Conservation (phyloP, 768 basidiomycete genomes). For the Coprinellus aureogranulatus region DNA sequence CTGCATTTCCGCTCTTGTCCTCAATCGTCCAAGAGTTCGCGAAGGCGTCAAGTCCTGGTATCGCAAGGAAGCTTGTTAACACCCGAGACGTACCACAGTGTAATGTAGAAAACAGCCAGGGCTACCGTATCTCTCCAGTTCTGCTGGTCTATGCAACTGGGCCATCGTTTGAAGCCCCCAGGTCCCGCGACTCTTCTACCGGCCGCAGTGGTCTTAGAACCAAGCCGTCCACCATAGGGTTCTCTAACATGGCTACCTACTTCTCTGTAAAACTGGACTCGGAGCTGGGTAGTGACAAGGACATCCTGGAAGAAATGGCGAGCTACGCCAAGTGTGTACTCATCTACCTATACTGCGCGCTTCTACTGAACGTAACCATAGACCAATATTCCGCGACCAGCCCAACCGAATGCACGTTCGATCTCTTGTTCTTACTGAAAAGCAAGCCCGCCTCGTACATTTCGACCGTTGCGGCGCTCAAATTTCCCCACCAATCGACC, state of each 20-base stretch:
- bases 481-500: background rate
- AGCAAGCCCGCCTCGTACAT: background rate
- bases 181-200: too few species aligned
- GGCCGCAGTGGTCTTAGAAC: too few species aligned
- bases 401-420: background rate
- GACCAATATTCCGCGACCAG: conserved; percentile 1
- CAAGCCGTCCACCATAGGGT: background rate
- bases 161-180: background rate
- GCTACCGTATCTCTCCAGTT: background rate
- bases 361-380: background rate
- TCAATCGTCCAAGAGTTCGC: too few species aligned
- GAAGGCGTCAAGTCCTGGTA: too few species aligned
- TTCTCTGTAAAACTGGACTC: background rate
- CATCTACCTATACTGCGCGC: too few species aligned
- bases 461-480: conserved; percentile 3
- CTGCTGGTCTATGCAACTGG: background rate
- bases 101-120: too few species aligned
- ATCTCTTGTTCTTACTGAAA: background rate
- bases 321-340: too few species aligned
- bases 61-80: too few species aligned
- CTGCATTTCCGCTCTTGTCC: too few species aligned
- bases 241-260: background rate
- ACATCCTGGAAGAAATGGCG: background rate
- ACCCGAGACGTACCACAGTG: too few species aligned
- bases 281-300: background rate